A percentile compares a stretch with the other conserved stretches of the same genome.
phyloP scores from a whole-genome alignment of 345 rosid species.

The Orychophragmus violaceus region DNA sequence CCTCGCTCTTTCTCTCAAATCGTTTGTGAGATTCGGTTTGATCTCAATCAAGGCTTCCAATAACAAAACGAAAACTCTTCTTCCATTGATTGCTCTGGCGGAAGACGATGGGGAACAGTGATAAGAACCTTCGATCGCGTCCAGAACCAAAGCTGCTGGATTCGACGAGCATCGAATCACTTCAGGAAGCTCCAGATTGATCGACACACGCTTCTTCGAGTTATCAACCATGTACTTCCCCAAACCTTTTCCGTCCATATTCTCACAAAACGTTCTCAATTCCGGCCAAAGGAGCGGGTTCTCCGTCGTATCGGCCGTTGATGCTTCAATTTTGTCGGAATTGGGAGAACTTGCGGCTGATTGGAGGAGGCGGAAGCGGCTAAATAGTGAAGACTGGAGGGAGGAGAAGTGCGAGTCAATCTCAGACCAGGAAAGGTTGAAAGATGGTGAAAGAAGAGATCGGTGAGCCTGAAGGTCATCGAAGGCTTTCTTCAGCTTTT shows the following conservation, averaged over 20 bases:
- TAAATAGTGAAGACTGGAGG: conserved; percentile 29
- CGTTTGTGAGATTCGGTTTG: conserved; percentile 28
- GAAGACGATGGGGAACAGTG: background rate
- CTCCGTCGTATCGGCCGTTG: background rate
- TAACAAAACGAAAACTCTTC: conserved; percentile 46
- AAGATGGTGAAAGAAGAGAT: conserved; percentile 40
- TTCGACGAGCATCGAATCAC: conserved; percentile 39
- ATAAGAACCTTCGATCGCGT: conserved; percentile 58
- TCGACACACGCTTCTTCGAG: conserved; percentile 27
- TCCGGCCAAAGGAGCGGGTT: conserved; percentile 32
- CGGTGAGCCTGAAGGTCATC: conserved; percentile 56
- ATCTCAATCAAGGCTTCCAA: conserved; percentile 48
- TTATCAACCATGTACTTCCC: conserved; percentile 36
- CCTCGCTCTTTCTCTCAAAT: conserved; percentile 53
- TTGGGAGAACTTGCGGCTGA: conserved; percentile 12
- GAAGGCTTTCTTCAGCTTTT: conserved; percentile 51
- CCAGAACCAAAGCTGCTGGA: conserved; percentile 49
- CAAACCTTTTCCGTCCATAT: conserved; percentile 64
- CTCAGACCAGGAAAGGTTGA: conserved; percentile 53
- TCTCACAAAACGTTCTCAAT: conserved; percentile 46
- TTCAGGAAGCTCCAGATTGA: conserved; percentile 34
- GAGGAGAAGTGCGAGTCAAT: conserved; percentile 62
- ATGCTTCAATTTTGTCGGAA: background rate
- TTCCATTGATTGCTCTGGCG: background rate
- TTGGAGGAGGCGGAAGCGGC: conserved; percentile 45